Percentiles rank a stretch among this genome's conserved stretches.
phyloP scores from a whole-genome alignment of 208 protist species.

The Sergeia podlipaevii region DNA sequence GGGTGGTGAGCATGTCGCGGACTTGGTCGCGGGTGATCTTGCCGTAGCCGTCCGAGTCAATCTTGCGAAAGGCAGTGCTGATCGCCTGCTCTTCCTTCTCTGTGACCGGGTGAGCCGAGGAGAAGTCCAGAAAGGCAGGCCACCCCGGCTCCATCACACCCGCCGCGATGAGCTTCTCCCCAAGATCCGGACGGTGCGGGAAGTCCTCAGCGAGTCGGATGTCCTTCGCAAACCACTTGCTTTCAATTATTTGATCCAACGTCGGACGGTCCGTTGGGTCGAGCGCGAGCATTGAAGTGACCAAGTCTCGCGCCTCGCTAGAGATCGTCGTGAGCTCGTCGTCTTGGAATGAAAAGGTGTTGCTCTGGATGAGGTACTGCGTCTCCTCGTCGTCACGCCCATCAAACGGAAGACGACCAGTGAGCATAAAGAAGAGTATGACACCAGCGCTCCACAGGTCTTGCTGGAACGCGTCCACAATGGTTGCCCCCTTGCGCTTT shows the following conservation, averaged over 20 bases:
- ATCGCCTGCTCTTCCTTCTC: constrained; percentile 70
- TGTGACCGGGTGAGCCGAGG: constrained; percentile 36
- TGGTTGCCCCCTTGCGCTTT: constrained; percentile 4
- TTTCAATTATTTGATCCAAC: constrained; percentile 78
- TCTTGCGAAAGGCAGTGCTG: constrained; percentile 62
- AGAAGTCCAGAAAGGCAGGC: constrained; percentile 64
- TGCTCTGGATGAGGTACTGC: constrained; percentile 77
- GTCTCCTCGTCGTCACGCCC: constrained; percentile 93
- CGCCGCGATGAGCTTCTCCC: constrained; percentile 23
- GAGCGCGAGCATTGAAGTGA: constrained; percentile 67
- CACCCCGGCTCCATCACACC: not conserved
- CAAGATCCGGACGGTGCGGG: constrained; percentile 65
- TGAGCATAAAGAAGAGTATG: constrained; percentile 95
- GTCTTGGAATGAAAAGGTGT: constrained; percentile 51
- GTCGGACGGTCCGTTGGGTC: constrained; percentile 84
- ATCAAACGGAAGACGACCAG: constrained; percentile 96
- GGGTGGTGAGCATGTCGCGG: constrained; percentile 79
- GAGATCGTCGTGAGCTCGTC: constrained; percentile 75
- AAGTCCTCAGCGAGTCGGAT: constrained; percentile 55
- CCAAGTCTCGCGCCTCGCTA: constrained; percentile 40
- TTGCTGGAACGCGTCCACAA: constrained; percentile 78
- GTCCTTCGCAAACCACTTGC: constrained; percentile 80
- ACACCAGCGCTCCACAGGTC: constrained; percentile 91
- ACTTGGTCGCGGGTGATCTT: constrained; percentile 78
- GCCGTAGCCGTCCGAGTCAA: constrained; percentile 79